phyloP scores from a whole-genome alignment of 495 filamentous ascomycete genomes.

The Polyplosphaeria fusca region DNA sequence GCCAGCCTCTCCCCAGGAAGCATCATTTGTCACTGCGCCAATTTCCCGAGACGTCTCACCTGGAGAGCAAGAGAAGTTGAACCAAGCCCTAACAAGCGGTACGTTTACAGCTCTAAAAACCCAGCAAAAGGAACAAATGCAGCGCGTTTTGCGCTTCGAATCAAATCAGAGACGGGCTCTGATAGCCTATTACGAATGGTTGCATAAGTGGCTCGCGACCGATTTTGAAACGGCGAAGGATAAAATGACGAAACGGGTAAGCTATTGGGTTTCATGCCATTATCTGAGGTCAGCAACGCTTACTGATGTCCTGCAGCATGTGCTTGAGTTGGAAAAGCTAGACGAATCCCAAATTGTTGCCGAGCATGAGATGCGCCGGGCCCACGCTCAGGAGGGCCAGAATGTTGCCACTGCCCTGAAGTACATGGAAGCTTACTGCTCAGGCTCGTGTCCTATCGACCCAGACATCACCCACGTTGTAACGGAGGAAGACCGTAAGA shows the following conservation, averaged over 20 bases:
- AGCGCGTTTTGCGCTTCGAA: slow-evolving; percentile 25
- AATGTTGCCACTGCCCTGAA: slow-evolving; percentile 32
- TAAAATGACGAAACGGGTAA: slow-evolving; percentile 24
- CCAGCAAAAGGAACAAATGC: slow-evolving; percentile 26
- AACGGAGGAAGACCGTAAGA: slow-evolving; percentile 28
- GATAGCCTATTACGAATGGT: slow-evolving; percentile 12
- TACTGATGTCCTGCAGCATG: slow-evolving; percentile 19
- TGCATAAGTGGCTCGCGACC: slow-evolving; percentile 7
- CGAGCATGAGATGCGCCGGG: slow-evolving; percentile 28
- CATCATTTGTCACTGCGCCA: slow-evolving; percentile 2
- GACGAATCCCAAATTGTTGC: slow-evolving; percentile 29
- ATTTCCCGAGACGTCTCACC: background rate
- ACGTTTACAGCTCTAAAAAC: slow-evolving; percentile 8
- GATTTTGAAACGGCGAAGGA: slow-evolving; percentile 9
- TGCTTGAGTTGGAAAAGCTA: slow-evolving; percentile 22
- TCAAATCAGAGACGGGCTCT: slow-evolving; percentile 25
- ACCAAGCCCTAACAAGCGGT: slow-evolving; percentile 16
- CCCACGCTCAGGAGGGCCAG: slow-evolving; percentile 24
- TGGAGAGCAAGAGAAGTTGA: slow-evolving; percentile 6
- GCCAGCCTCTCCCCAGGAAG: background rate
- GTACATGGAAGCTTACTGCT: slow-evolving; percentile 33
- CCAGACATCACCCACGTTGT: slow-evolving; percentile 20
- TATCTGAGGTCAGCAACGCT: slow-evolving; percentile 10
- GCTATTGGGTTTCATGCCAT: background rate
- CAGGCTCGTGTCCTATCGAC: slow-evolving; percentile 6